Percentiles rank a stretch among this genome's conserved stretches.
Evolutionary conservation across 139 green algal genomes (phyloP).

Genomic region (Spirogloea muscicola): DNA sequence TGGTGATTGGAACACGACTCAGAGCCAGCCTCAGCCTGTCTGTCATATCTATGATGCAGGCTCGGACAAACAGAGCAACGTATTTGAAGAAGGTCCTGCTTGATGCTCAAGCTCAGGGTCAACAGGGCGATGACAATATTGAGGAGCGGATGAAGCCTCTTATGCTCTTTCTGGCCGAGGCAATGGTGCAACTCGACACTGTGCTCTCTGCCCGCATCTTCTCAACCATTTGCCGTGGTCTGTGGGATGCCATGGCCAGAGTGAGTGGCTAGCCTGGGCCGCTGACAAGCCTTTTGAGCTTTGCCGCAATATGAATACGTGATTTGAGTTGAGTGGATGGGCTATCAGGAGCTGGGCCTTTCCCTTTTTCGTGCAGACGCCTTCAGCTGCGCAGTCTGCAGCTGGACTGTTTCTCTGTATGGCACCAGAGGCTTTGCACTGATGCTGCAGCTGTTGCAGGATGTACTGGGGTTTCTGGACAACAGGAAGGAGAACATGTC

Average conservation of each 20-base stretch:
- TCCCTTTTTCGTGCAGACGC: too few species aligned
- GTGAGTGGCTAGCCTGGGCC: too few species aligned
- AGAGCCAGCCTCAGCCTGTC: neutral
- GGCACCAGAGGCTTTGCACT: too few species aligned
- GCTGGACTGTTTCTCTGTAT: too few species aligned
- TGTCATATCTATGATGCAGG: neutral
- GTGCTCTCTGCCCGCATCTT: constrained; percentile 28
- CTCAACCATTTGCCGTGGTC: neutral
- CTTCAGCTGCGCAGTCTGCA: too few species aligned
- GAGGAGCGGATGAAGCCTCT: constrained; percentile 30
- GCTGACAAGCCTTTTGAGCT: too few species aligned
- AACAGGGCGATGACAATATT: constrained; percentile 37
- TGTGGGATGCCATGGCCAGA: too few species aligned
- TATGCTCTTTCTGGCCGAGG: neutral
- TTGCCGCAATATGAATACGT: too few species aligned
- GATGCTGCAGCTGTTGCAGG: too few species aligned
- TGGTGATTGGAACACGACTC: neutral
- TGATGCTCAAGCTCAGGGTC: constrained; percentile 22
- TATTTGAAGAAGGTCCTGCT: constrained; percentile 34
- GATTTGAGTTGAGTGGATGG: too few species aligned
- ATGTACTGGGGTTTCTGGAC: constrained; percentile 41
- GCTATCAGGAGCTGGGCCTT: too few species aligned
- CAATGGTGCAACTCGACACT: constrained; percentile 9
- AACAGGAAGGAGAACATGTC: constrained; percentile 43
- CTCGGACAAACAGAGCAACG: constrained; percentile 2